Percentiles rank a stretch among this genome's conserved stretches.
phyloP scores from a whole-genome alignment of 352 stramenopile genomes.

The Phytophthora agathidicida region DNA sequence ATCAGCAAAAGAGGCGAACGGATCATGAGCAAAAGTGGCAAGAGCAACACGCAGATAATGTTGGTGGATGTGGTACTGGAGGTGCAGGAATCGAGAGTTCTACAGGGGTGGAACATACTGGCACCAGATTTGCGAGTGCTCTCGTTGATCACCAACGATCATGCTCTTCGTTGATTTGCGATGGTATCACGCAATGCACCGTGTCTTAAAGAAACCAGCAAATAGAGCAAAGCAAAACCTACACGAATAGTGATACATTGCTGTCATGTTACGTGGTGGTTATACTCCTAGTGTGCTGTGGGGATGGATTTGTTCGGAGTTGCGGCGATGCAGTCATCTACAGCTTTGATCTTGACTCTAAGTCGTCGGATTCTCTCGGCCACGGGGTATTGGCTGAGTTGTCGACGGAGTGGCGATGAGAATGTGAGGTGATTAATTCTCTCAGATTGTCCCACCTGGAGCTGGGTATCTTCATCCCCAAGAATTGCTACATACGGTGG shows the following conservation, averaged over 20 bases:
- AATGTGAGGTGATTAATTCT: slow-evolving; percentile 51
- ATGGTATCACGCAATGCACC: slow-evolving; percentile 32
- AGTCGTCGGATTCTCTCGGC: slow-evolving; percentile 44
- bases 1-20: slow-evolving; percentile 13
- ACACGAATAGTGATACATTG: slow-evolving; percentile 5
- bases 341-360: slow-evolving; percentile 39
- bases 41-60: slow-evolving; percentile 15
- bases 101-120: slow-evolving; percentile 9
- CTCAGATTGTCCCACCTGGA: slow-evolving; percentile 13
- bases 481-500: slow-evolving; percentile 53
- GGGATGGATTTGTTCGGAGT: slow-evolving; percentile 1
- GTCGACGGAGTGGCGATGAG: slow-evolving; percentile 55
- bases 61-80: slow-evolving; percentile 13
- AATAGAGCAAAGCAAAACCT: slow-evolving; percentile 16
- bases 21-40: slow-evolving; percentile 20
- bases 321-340: slow-evolving; percentile 48
- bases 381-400: slow-evolving; percentile 52
- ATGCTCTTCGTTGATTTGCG: slow-evolving; percentile 40
- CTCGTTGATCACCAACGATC: slow-evolving; percentile 38
- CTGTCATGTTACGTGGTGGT: slow-evolving; percentile 1
- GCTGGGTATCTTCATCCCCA: slow-evolving; percentile 28
- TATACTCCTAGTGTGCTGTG: neutral
- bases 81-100: slow-evolving; percentile 7
- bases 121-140: slow-evolving; percentile 22
- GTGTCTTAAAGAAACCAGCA: slow-evolving; percentile 34